Conservation (phyloP, 768 basidiomycete genomes). For the Coprinellus micaceus region DNA sequence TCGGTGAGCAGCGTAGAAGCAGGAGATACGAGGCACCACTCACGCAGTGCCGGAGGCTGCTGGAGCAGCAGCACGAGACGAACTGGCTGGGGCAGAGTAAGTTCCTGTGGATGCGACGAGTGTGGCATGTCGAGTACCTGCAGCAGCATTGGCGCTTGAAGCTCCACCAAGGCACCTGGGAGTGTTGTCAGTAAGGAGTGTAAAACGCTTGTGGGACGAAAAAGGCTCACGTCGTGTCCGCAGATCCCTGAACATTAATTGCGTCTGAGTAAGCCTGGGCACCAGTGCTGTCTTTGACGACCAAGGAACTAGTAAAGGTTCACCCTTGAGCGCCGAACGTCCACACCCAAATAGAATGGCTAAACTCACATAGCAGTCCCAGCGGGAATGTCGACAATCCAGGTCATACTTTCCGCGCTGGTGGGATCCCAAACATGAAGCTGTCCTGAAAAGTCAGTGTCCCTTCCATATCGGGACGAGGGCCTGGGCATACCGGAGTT, state of each 20-base stretch:
- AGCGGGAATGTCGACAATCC: slow-evolving; percentile 47
- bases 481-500: slow-evolving; percentile 40
- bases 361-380: slow-evolving; percentile 46
- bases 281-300: slow-evolving; percentile 59
- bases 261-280: slow-evolving; percentile 47
- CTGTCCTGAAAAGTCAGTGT: slow-evolving; percentile 32
- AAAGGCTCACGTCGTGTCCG: slow-evolving; percentile 30
- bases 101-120: not conserved
- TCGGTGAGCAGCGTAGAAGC: not conserved
- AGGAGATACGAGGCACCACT: no score
- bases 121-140: not conserved
- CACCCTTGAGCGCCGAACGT: no score
- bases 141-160: not conserved
- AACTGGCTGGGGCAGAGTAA: not conserved
- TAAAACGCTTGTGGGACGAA: not conserved
- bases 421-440: slow-evolving; percentile 50
- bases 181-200: not conserved
- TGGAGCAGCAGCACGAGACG: not conserved
- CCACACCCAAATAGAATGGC: no score
- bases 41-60: not conserved
- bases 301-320: slow-evolving; percentile 42
- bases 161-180: slow-evolving; percentile 5
- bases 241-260: slow-evolving; percentile 38
- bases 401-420: slow-evolving; percentile 43
- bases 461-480: slow-evolving; percentile 11